These are phyloP conservation scores for Cladobotryum protrusum DNA, from an alignment of 2,329 filamentous ascomycete species.

Conservation along the genomic window DNA sequence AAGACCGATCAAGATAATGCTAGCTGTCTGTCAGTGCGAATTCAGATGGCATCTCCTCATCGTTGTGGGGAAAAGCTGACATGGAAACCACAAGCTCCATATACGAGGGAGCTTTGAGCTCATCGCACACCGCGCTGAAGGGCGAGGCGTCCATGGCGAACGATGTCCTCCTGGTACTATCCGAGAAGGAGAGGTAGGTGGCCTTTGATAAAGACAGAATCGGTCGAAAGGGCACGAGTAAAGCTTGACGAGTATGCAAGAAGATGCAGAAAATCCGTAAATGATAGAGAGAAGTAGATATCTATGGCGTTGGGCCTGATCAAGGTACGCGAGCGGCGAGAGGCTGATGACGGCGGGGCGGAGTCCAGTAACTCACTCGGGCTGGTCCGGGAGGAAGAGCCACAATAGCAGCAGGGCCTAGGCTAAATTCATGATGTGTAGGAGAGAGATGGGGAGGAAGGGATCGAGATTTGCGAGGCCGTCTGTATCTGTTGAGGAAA, in stretches of 20 bases:
- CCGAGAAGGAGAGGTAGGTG: background rate
- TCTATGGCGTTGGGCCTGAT: background rate
- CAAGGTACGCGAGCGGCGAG: background rate
- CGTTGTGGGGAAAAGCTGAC: slow-evolving; percentile 28
- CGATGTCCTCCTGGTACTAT: background rate
- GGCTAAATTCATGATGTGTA: too few species aligned
- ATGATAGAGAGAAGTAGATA: background rate
- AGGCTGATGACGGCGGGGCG: background rate
- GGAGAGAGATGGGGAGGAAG: too few species aligned
- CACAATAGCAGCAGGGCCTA: too few species aligned
- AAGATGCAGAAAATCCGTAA: background rate
- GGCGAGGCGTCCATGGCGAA: slow-evolving; percentile 13
- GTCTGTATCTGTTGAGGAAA: too few species aligned
- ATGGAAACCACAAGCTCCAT: slow-evolving; percentile 52
- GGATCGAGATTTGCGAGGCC: too few species aligned
- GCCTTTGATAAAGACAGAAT: background rate
- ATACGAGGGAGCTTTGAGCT: slow-evolving; percentile 46
- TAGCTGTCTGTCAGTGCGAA: slow-evolving; percentile 20
- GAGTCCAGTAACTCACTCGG: background rate
- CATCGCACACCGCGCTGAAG: slow-evolving; percentile 35
- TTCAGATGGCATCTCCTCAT: background rate
- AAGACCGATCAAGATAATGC: slow-evolving; percentile 78
- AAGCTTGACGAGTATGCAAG: background rate
- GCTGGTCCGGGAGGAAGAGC: too few species aligned
- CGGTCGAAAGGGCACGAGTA: background rate